phyloP scores from a whole-genome alignment of 2,329 filamentous ascomycete species.

The Davidsoniella australis region DNA sequence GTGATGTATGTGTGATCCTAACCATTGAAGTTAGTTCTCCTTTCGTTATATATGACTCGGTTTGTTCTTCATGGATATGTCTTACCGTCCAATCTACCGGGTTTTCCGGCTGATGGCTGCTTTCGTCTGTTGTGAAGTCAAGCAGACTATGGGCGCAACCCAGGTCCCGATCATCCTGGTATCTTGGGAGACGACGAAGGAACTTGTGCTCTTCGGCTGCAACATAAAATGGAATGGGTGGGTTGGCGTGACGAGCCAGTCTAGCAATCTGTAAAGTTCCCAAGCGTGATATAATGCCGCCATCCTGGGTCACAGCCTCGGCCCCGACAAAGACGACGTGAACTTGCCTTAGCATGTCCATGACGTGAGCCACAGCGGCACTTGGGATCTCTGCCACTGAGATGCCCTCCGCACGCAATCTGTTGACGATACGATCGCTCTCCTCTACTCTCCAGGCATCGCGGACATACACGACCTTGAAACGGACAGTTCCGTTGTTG shows the following conservation, averaged over 20 bases:
- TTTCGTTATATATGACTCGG: not conserved
- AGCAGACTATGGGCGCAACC: constrained; percentile 63
- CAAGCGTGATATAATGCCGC: constrained; percentile 77
- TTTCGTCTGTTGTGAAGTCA: constrained; percentile 45
- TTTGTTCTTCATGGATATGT: not conserved
- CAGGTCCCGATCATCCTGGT: constrained; percentile 51
- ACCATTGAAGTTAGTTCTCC: constrained; percentile 16
- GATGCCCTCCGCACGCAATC: constrained; percentile 56
- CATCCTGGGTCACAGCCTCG: constrained; percentile 87
- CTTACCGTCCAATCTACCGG: constrained; percentile 56
- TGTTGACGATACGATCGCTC: constrained; percentile 51
- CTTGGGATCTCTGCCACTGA: constrained; percentile 50
- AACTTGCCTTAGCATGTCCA: constrained; percentile 38
- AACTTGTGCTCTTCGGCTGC: constrained; percentile 96
- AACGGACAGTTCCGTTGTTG: constrained; percentile 42
- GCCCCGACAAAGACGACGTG: constrained; percentile 50
- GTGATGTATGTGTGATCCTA: constrained; percentile 33
- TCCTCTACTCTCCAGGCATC: constrained; percentile 39
- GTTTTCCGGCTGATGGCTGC: constrained; percentile 29
- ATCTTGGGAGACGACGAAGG: constrained; percentile 56
- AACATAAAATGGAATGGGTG: constrained; percentile 61
- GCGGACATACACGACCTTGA: constrained; percentile 69
- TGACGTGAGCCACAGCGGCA: constrained; percentile 59
- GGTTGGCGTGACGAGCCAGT: constrained; percentile 47
- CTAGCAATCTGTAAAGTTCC: constrained; percentile 75